Conservation (phyloP, 441 rosid species). For the Mallotus repandus region DNA sequence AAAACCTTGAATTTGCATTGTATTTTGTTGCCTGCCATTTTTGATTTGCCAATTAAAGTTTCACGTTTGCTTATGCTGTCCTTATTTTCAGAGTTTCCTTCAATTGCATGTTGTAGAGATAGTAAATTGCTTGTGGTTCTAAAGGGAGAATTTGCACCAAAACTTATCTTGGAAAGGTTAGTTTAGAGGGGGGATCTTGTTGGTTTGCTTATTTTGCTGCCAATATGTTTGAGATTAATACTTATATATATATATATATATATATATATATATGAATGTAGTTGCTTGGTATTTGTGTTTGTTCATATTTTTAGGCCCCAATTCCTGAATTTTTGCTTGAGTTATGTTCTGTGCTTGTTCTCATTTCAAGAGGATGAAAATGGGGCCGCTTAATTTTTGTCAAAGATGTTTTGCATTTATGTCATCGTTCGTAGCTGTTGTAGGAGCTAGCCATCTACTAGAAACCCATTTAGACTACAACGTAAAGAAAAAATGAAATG, state of each 20-base stretch:
- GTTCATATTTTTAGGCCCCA: too few species aligned
- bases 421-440: background rate
- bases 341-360: background rate
- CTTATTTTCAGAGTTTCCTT: too few species aligned
- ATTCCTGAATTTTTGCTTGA: too few species aligned
- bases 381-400: background rate
- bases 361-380: background rate
- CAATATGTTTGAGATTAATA: too few species aligned
- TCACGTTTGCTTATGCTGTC: background rate
- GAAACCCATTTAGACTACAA: too few species aligned
- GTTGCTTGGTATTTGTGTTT: too few species aligned
- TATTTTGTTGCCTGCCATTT: background rate
- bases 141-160: too few species aligned
- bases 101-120: too few species aligned
- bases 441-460: background rate
- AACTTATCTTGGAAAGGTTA: background rate
- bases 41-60: background rate
- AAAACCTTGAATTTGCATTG: conserved; percentile 4
- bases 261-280: too few species aligned
- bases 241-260: too few species aligned
- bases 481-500: too few species aligned
- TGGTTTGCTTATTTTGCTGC: background rate
- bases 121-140: too few species aligned
- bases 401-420: background rate
- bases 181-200: background rate